Base-by-base conservation (phyloP, 768 basidiomycete species). In the Phaeotremella skinneri region DNA sequence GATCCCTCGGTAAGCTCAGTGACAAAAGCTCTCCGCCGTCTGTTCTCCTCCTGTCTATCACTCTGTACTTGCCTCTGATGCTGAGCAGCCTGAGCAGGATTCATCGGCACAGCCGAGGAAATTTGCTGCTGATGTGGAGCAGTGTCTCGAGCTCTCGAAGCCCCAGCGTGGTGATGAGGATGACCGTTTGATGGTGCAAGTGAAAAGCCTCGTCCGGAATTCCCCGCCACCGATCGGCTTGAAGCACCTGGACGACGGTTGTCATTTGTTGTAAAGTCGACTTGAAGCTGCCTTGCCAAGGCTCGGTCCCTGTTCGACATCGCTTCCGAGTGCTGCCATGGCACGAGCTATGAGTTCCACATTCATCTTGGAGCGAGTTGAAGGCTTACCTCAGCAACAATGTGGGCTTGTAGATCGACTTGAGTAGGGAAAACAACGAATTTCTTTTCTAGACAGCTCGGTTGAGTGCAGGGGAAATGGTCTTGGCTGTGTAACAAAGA, bases 351-450 rank as follows among this genome's bases (percentile, higher is more conserved):
- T 41, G 13, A 47, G 9, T 25, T 27, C 42, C 17, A 32, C n/a
- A 58, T 17, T 32, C 21, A 51, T 4, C 16, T 34, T 7, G 56
- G 1, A 9, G 14, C 11, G 50, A 21, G 21, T 20, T 17, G 5
- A 9, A 3, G 7, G 34, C 77, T 57, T 7, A 77, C 77, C 61
- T 85, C 86, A 53, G 89, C 86, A 9, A 97, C 86, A 79, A 87
- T 86, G 74, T 99, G 96, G 0, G 87, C 94, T 75, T 91, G 85
- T 34, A 97, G 84, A 73, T 99, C 96, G 11, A 99, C 79, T 14
- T 84, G 81, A 2, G 87, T 87, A 39, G 85, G 85, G 75, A 98
- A 98, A 13, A 98, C 96, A 60, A 98, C 89, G 63, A 99, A 99
- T 78, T 96, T 97, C 67, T 84, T 87, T 4, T 85, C 85, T 45